phyloP scores from a whole-genome alignment of 306 rosid species.

The Cucurbita argyrosperma region DNA sequence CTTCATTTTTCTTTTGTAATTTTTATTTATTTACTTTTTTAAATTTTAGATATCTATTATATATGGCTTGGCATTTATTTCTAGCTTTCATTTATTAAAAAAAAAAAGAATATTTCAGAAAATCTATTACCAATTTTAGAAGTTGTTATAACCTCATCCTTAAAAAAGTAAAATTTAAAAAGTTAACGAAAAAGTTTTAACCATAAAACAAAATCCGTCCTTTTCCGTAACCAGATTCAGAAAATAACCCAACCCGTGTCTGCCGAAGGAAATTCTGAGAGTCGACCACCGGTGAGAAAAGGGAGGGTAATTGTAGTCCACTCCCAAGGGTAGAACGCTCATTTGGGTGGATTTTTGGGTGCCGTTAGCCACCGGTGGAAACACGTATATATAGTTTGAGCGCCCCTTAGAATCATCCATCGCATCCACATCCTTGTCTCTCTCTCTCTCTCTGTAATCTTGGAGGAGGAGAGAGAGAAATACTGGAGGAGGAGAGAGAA shows the following conservation, averaged over 20 bases:
- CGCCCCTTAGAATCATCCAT: not conserved
- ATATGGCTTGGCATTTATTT: too few species aligned
- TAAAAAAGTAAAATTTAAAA: too few species aligned
- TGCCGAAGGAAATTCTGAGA: too few species aligned
- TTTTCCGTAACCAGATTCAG: not conserved
- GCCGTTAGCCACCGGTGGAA: not conserved
- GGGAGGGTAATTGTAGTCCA: not conserved
- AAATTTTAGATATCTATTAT: too few species aligned
- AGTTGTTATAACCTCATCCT: too few species aligned
- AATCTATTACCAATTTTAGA: too few species aligned
- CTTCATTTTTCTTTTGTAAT: too few species aligned
- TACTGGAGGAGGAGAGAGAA: not conserved
- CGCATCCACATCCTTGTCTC: not conserved
- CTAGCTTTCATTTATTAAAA: too few species aligned
- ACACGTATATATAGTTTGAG: not conserved
- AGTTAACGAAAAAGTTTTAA: too few species aligned
- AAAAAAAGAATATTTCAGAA: too few species aligned
- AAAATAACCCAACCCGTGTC: not conserved
- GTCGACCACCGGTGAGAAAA: not conserved
- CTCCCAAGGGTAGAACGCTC: not conserved
- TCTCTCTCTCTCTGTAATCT: not conserved
- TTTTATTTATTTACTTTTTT: too few species aligned
- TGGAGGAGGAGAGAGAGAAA: not conserved
- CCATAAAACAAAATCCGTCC: not conserved
- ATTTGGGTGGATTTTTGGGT: not conserved